Evolutionary conservation across 345 rosid species (phyloP), one percentile per base, ranked within the genome.

Genomic region (Physaria fendleri): DNA sequence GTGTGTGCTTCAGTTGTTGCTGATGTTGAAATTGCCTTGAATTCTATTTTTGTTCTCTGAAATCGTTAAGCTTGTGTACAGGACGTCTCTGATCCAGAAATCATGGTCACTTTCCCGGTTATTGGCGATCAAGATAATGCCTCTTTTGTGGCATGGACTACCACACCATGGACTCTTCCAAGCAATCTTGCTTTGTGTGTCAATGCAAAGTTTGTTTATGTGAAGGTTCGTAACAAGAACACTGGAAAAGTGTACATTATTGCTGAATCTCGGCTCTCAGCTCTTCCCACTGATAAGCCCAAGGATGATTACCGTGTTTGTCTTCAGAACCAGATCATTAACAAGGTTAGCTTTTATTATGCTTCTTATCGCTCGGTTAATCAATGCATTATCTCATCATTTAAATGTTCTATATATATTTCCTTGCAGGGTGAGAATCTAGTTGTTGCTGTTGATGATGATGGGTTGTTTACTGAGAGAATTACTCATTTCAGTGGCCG

Each of bases 111-210:
- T 27, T 89, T 89, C 54, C 99, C 99, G 6, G 71, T 87, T 57
- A 68, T 85, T 73, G 97, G 83, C 6, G 99, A 89, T 75, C 76
- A 81, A 8, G 82, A 89, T 43, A 71, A 81, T 34, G 99, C 91
- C n/a, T 77, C 87, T 63, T 85, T 93, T 62, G 88, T 89, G 46
- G 97, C 99, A 3, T 93, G 99, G 97, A 93, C 99, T 33, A 93
- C 99, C 0, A 93, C 99, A 25, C 94, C 99, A 5, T 93, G 99
- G 99, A 93, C 99, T 3, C 90, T 74, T 71, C 99, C 99, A 9
- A 87, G 97, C 71, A 93, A 93, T 74, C 94, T 93, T 62, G 93
- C 95, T 12, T 86, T 93, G 17, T 93, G 99, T 65, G 95, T 93
- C 47, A 93, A 87, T 65, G 80, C 81, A 34, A 79, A 77, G 65